Percentiles rank a stretch among this genome's conserved stretches.
These are phyloP conservation scores for Saccharomyces pastorianus DNA, from an alignment of 1,139 yeast genomes.

Conservation along the genomic window DNA sequence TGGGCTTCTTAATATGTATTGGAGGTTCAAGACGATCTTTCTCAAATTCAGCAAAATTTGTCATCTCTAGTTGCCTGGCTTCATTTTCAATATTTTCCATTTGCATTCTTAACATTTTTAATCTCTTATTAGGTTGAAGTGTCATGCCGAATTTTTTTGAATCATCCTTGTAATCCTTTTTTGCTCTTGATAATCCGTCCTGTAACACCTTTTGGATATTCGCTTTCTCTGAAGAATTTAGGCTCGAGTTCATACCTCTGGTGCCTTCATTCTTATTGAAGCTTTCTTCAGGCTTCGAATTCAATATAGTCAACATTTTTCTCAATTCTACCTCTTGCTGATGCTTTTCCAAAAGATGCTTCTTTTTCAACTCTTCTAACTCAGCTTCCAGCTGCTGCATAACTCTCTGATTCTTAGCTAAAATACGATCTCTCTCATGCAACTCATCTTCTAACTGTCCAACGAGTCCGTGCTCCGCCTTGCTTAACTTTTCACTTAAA, in stretches of 20 bases:
- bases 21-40: constrained; percentile 20
- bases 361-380: constrained; percentile 60
- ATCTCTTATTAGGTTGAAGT: constrained; percentile 64
- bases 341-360: constrained; percentile 69
- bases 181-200: constrained; percentile 33
- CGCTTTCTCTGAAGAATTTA: constrained; percentile 24
- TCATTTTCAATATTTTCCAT: constrained; percentile 80
- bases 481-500: constrained; percentile 59
- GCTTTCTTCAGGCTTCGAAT: constrained; percentile 23
- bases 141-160: constrained; percentile 36
- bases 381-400: constrained; percentile 60
- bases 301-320: constrained; percentile 66
- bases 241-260: constrained; percentile 3
- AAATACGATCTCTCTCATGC: constrained; percentile 62
- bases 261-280: constrained; percentile 15
- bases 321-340: constrained; percentile 84
- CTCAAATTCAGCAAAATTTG: constrained; percentile 53
- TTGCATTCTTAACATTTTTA: constrained; percentile 68
- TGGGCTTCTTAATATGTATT: constrained; percentile 9
- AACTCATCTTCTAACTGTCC: constrained; percentile 63
- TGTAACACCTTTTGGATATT: constrained; percentile 32
- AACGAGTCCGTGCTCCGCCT: constrained; percentile 81
- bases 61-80: constrained; percentile 82
- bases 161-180: constrained; percentile 24
- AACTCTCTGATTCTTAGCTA: constrained; percentile 58